Evolutionary conservation across 2,329 filamentous ascomycete genomes (phyloP).

Genomic region (Cladosporium colombiae): DNA sequence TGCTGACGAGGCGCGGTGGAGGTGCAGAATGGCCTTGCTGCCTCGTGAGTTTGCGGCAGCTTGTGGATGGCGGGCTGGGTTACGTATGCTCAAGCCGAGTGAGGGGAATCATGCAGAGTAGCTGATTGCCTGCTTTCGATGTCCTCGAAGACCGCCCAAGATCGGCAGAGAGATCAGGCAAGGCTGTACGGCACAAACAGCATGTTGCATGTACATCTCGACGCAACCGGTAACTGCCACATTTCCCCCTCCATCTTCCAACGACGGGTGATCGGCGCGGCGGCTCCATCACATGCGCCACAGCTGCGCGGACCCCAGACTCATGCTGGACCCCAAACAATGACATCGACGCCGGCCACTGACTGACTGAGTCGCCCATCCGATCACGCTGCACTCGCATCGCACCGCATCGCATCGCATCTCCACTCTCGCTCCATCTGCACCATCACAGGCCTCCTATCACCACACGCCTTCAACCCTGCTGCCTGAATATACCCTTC

Average conservation of each 20-base stretch:
- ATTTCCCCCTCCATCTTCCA: neutral
- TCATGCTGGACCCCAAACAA: constrained; percentile 10
- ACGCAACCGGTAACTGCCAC: neutral
- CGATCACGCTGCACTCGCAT: constrained; percentile 6
- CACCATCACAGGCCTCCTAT: neutral
- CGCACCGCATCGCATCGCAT: too few species aligned
- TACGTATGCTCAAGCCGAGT: neutral
- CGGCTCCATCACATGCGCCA: constrained; percentile 13
- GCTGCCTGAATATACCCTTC: neutral
- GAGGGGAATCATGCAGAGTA: neutral
- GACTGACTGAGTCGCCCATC: neutral
- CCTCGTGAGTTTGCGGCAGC: neutral
- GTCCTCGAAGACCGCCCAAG: neutral
- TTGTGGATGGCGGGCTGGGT: neutral
- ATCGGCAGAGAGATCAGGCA: neutral
- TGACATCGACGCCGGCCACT: constrained; percentile 2
- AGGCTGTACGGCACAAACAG: neutral
- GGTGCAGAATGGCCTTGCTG: constrained; percentile 1
- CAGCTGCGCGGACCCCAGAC: neutral
- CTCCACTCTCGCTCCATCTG: neutral
- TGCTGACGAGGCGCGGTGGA: neutral
- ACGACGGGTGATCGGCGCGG: neutral
- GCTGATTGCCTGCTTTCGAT: too few species aligned
- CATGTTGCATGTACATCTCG: neutral
- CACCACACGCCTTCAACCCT: neutral